Evolutionary conservation across 495 filamentous ascomycete genomes (phyloP), one percentile per base, ranked within the genome.

Genomic region (Pyrenula massariospora): DNA sequence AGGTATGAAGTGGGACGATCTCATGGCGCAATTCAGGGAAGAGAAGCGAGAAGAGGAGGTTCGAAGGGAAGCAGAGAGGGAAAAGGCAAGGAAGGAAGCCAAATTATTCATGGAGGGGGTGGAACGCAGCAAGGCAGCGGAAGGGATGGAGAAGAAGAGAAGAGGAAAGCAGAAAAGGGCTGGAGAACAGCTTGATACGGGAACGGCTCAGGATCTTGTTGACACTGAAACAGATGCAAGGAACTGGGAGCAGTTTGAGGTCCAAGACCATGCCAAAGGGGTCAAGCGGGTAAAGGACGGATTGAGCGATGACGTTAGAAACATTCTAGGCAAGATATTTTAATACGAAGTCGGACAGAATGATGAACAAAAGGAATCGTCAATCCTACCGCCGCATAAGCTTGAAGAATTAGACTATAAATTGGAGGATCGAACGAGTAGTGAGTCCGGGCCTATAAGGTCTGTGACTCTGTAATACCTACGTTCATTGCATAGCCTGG

Each of bases 1-100:
- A 31, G 89, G 89, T 1, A 93, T 92, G 65, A 90, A 87, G 63
- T 98, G 92, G 91, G 72, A 68, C 12, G 73, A 83, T 62, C 58
- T 83, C 54, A 77, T 77, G 68, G 74, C 76, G 63, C 84, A 89
- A 65, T 85, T 92, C 60, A 77, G 84, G 52, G 75, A 85, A 49
- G 93, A 97, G 72, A 86, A 88, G 68, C 84, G 85, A 24, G 89
- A 91, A 68, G 68, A 90, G n/a, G 82, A 86, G 56, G 86, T 83
- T 57, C 81, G 84, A 62, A 81, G 91, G 77, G 74, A 88, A 56
- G 82, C 86, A 25, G 93, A 92, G 63, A 90, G 96, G 71, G 77
- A 79, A 60, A 78, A 84, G 68, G 83, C 84, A 8, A 84, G 79
- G 57, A 85, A 82, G 66, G 89, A 95, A 76, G 91, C 91, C 66